Evolutionary conservation across 805 yeast genomes (phyloP).

Genomic region (Candida stauntonica): DNA sequence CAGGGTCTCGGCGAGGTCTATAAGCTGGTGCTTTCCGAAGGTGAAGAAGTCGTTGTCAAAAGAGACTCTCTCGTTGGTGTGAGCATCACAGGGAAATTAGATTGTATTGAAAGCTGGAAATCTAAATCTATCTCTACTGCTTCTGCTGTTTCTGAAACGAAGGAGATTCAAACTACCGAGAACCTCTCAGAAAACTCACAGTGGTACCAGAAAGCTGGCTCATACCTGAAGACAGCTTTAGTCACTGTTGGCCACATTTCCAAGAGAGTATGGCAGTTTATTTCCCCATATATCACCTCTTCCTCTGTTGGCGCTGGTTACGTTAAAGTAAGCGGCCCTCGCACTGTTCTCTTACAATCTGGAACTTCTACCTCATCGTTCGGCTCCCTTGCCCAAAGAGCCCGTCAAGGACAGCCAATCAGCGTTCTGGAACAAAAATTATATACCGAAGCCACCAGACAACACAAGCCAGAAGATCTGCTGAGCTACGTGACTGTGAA

Average conservation of each 20-base stretch:
- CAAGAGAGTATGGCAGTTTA: neutral
- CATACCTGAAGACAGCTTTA: neutral
- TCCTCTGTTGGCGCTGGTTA: slow-evolving; percentile 24
- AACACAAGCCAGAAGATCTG: slow-evolving; percentile 36
- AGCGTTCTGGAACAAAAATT: slow-evolving; percentile 12
- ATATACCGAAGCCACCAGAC: slow-evolving; percentile 1
- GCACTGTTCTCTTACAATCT: slow-evolving; percentile 22
- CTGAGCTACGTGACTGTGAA: slow-evolving; percentile 44
- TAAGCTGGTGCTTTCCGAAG: slow-evolving; percentile 38
- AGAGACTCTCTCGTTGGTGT: slow-evolving; percentile 44
- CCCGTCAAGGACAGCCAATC: slow-evolving; percentile 6
- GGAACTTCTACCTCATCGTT: slow-evolving; percentile 5
- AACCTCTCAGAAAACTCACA: too few relatives aligned
- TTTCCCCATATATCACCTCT: neutral
- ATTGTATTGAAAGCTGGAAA: slow-evolving; percentile 9
- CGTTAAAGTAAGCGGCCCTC: slow-evolving; percentile 51
- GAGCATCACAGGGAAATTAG: slow-evolving; percentile 40
- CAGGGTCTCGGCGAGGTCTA: slow-evolving; percentile 54
- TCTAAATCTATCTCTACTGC: neutral
- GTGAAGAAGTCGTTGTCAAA: slow-evolving; percentile 46
- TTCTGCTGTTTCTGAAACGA: neutral
- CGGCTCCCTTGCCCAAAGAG: neutral
- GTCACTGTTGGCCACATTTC: neutral
- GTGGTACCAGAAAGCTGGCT: neutral
- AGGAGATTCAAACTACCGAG: neutral